phyloP scores from a whole-genome alignment of 2,329 filamentous ascomycete genomes.

The Phialophora verrucosa region DNA sequence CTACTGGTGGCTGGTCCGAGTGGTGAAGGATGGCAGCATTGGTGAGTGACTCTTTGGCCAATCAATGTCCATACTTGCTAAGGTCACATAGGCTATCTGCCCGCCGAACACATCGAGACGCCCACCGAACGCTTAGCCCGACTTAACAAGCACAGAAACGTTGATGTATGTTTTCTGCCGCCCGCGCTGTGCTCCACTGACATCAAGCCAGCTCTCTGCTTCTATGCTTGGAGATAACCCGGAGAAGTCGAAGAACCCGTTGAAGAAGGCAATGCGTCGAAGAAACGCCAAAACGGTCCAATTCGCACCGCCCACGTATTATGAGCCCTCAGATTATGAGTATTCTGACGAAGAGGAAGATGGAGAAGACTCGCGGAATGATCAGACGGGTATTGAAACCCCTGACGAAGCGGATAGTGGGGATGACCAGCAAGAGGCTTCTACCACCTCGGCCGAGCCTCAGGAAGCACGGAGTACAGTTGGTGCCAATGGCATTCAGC shows the following conservation, averaged over 20 bases:
- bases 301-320: constrained; percentile 83
- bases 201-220: constrained; percentile 62
- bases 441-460: constrained; percentile 48
- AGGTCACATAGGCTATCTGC: constrained; percentile 75
- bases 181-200: constrained; percentile 34
- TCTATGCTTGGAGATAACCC: constrained; percentile 74
- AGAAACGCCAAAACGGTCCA: constrained; percentile 85
- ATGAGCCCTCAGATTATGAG: constrained; percentile 85
- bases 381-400: constrained; percentile 42
- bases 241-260: constrained; percentile 79
- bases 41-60: constrained; percentile 53
- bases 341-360: constrained; percentile 81
- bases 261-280: constrained; percentile 82
- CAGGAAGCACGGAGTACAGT: constrained; percentile 49
- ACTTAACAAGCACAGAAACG: constrained; percentile 96
- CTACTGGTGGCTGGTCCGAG: constrained; percentile 98
- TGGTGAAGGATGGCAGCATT: constrained; percentile 98
- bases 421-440: constrained; percentile 43
- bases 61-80: constrained; percentile 31
- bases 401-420: constrained; percentile 55
- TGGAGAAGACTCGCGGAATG: constrained; percentile 52
- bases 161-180: constrained; percentile 71
- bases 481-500: constrained; percentile 38
- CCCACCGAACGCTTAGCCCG: constrained; percentile 92
- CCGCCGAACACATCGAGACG: constrained; percentile 97